Base-by-base conservation (phyloP, 106 monocot genomes). In the Amphibolis antarctica region DNA sequence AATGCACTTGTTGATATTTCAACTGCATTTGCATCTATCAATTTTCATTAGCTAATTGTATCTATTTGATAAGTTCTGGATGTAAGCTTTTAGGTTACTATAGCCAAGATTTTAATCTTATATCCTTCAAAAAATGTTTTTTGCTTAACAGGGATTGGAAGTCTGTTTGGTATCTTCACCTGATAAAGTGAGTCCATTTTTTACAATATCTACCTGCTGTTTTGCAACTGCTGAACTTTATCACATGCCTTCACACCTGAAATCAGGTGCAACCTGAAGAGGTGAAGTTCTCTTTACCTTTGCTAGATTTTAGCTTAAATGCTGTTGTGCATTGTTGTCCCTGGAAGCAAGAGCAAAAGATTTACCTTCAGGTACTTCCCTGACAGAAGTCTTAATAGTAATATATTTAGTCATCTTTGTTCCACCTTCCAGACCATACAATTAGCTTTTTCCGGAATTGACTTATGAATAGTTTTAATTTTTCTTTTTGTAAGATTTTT, bases 241-340 rank as follows among this genome's bases (percentile, higher is more conserved):
- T 15, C 53, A 48, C 7, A 43, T 12, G 28, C 20, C 27, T 19
- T 36, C 52, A 23, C 19, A 2, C 52, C 7, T 65, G 57, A 29
- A 66, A 59, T 69, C 64, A 69, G 36, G 26, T 78, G 3, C 66
- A 89, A 79, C 58, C 66, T 43, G 81, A 80, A 60, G 93, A 82
- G 61, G 94, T 89, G 63, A 94, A 79, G 61, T 94, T 94, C 80
- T 70, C 84, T 63, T 75, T 94, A 19, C 94, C 94, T 46, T 79
- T 94, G 70, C 64, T 89, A 53, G 86, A 60, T 60, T 36, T 75
- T 23, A 65, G 82, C 66, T 75, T 89, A 53, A 79, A 83, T 75
- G 81, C 79, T 59, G 62, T 82, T 21, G 83, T 94, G 50, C 78
- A 36, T 28, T 80, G 64, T 49, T 89, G 77, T 52, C 78, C 79